Evolutionary conservation across 2,329 filamentous ascomycete genomes (phyloP), one percentile per base, ranked within the genome.

Genomic region (Lachnellula subtilissima): DNA sequence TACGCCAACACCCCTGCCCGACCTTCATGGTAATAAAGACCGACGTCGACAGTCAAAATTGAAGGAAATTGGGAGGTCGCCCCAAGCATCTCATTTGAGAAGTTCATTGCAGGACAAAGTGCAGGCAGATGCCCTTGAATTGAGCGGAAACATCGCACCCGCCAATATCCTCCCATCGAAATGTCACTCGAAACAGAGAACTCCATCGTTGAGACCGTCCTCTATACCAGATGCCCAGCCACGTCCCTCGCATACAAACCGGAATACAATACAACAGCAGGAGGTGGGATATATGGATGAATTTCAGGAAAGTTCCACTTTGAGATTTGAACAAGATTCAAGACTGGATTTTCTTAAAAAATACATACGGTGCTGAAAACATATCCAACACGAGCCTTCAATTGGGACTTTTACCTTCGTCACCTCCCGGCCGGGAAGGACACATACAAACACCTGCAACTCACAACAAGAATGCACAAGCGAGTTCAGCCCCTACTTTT

Each of bases 1-100:
- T 9, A 64, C 67, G n/a, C 68, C 68, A 14, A 69, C 67, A 12
- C 67, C 68, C 9, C 39, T 61, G 35, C 58, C 47, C 28, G 50
- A 60, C 2, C 4, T 11, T 35, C 19, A 23, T n/a, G 37, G 22
- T 19, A 39, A 56, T 35, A 56, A 37, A 36, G 37, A 47, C 45
- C 56, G 54, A 47, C 55, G 49, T 11, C 39, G 49, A 40, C 50
- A 39, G 47, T 32, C 55, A 28, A 54, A 25, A n/a, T 35, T 32
- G 36, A 5, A 28, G 42, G 43, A 39, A 23, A 32, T 32, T 32
- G 19, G 9, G 7, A 17, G 7, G 17, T 6, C 36, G 5, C 23
- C 50, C 35, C 23, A 11, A 15, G 36, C 32, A n/a, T 14, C 19
- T 17, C 50, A 43, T 12, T 50, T 48, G 12, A 36, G 43, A 45